These are phyloP conservation scores for Clathrus columnatus DNA, from an alignment of 768 basidiomycete species.

Conservation along the genomic window DNA sequence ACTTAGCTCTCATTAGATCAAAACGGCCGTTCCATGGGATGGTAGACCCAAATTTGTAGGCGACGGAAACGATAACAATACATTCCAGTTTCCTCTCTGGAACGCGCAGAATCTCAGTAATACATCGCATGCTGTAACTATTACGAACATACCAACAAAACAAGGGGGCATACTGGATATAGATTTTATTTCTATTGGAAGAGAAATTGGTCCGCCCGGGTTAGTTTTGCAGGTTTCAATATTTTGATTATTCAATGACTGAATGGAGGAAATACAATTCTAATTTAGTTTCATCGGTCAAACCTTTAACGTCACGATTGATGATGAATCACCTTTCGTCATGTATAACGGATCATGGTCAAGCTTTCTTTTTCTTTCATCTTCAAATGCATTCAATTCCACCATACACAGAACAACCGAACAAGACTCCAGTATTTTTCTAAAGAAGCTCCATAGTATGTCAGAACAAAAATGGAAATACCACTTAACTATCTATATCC, in stretches of 20 bases:
- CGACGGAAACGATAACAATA: conserved; percentile 19
- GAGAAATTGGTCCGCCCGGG: background rate
- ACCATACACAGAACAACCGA: conserved; percentile 2
- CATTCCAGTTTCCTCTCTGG: conserved; percentile 38
- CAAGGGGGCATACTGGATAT: conserved; percentile 29
- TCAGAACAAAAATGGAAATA: conserved; percentile 19
- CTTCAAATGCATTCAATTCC: conserved; percentile 3
- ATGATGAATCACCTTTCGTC: background rate
- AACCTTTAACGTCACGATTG: background rate
- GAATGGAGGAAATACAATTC: too few relatives aligned
- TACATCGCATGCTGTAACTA: conserved; percentile 30
- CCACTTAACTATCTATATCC: conserved; percentile 27
- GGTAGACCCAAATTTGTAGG: background rate
- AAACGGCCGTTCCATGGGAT: conserved; percentile 38
- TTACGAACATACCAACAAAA: conserved; percentile 20
- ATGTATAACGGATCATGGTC: background rate
- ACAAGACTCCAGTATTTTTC: background rate
- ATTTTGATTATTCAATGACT: background rate
- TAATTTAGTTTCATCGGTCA: background rate
- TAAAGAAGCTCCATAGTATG: conserved; percentile 11
- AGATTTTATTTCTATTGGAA: conserved; percentile 31
- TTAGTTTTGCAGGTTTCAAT: background rate
- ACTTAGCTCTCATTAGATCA: conserved; percentile 27
- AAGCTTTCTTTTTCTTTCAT: background rate
- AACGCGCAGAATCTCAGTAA: conserved; percentile 24